Conservation (phyloP, 2,329 filamentous ascomycete species). For the Mollisiaceae sp. region DNA sequence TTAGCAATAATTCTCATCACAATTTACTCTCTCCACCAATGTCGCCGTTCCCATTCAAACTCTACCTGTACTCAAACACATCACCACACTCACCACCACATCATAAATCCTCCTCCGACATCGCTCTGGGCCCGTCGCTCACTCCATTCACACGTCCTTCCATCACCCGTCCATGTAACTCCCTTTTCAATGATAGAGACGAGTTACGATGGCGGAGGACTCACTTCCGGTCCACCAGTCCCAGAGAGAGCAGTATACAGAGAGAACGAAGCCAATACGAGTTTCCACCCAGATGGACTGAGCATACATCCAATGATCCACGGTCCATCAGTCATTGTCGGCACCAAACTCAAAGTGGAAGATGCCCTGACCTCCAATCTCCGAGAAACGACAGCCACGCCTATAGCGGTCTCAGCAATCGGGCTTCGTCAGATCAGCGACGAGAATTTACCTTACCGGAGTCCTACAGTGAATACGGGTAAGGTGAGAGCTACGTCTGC, state of each 20-base stretch:
- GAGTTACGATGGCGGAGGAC: not conserved
- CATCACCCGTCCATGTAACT: not conserved
- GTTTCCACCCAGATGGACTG: not conserved
- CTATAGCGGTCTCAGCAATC: not conserved
- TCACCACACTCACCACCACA: not conserved
- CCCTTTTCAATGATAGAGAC: not conserved
- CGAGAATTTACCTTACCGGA: not conserved
- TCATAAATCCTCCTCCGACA: too few relatives aligned
- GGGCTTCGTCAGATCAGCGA: not conserved
- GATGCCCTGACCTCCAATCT: not conserved
- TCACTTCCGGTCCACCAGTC: not conserved
- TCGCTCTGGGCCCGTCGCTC: not conserved
- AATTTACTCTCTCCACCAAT: not conserved
- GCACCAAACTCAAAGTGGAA: not conserved
- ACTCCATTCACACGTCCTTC: not conserved
- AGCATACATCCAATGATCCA: not conserved
- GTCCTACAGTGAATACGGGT: not conserved
- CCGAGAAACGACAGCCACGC: not conserved
- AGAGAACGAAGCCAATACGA: too few relatives aligned
- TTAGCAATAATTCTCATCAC: not conserved
- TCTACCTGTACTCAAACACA: not conserved
- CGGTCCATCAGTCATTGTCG: not conserved
- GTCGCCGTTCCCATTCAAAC: not conserved
- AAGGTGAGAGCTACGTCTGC: not conserved
- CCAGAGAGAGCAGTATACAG: not conserved